phyloP scores from a whole-genome alignment of 2,329 filamentous ascomycete species.

The Monilinia laxa region DNA sequence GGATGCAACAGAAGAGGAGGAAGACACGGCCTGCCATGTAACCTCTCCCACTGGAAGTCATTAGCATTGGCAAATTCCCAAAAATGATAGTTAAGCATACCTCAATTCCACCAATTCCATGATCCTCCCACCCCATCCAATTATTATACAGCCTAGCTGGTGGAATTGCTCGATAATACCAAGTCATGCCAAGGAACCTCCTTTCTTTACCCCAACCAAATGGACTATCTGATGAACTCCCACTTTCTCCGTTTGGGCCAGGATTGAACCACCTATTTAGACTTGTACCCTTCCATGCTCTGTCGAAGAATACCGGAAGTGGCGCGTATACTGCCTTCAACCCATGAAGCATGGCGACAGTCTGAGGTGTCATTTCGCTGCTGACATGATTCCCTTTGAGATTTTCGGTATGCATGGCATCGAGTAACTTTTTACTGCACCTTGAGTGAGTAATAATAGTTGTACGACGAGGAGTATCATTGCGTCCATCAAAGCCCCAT shows the following conservation, averaged over 20 bases:
- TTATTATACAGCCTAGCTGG: slow-evolving; percentile 62
- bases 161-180: slow-evolving; percentile 59
- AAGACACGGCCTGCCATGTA: slow-evolving; percentile 56
- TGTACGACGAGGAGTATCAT: slow-evolving; percentile 53
- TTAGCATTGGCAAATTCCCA: neutral
- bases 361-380: slow-evolving; percentile 77
- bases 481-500: slow-evolving; percentile 50
- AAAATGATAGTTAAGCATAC: slow-evolving; percentile 26
- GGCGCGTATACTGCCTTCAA: slow-evolving; percentile 77
- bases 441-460: slow-evolving; percentile 79
- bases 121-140: slow-evolving; percentile 61
- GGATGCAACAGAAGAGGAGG: slow-evolving; percentile 60
- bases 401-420: slow-evolving; percentile 77
- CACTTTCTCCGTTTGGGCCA: slow-evolving; percentile 54
- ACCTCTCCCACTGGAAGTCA: slow-evolving; percentile 50
- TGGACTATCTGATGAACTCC: slow-evolving; percentile 51
- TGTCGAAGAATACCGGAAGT: slow-evolving; percentile 77
- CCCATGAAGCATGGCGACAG: slow-evolving; percentile 71
- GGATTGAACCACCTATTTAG: slow-evolving; percentile 61
- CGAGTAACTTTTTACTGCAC: slow-evolving; percentile 67
- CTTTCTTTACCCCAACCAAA: slow-evolving; percentile 60
- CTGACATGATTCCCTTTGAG: slow-evolving; percentile 72
- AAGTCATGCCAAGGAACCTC: slow-evolving; percentile 57
- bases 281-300: slow-evolving; percentile 61
- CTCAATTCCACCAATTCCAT: slow-evolving; percentile 51